Base-by-base conservation (phyloP, 805 yeast genomes). In the Starmerella tilneyi region DNA sequence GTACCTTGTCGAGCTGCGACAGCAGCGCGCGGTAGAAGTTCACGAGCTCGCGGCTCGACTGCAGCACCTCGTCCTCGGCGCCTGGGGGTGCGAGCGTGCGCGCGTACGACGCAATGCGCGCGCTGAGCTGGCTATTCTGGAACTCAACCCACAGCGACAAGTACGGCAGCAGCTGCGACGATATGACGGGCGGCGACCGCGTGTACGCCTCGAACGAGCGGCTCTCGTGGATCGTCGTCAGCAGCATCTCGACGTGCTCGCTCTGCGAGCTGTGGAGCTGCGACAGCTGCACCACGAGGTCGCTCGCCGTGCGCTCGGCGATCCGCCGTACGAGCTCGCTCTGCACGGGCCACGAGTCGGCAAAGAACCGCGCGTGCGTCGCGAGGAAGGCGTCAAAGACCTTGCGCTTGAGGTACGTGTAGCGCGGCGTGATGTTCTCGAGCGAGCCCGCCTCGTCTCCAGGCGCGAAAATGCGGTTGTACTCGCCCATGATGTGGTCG, bases 401-500 rank as follows among this genome's bases (percentile, higher is more conserved):
- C 53, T 82, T 78, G 49, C 51, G 52, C 53, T 80, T 79, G 63
- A 84, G 83, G 60, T 81, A 89, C 26, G 86, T 74, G 60, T 77
- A 92, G 40, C 98, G 68, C 53, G 96, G 68, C 24, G 76, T 72
- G 42, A 92, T 64, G 62, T 92, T 92, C 48, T 92, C 98, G 48
- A 92, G 65, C 5, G 94, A 81, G 1, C 96, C 96, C 0, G 98
- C 98, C 63, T 92, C 98, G 55, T 86, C 96, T 12, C 77, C 71
- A 9, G 78, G 70, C 44, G 76, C 73, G 64, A 92, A 92, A 9
- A 92, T 84, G 19, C 75, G 66, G 28, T 72, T 72, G 35, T 89
- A 76, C 56, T 89, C 97, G 56, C 73, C 74, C 43, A 92, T 67
- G 50, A 81, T 78, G 24, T 69, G 69, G 45, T 73, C 75, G 48